Evolutionary conservation across 768 basidiomycete species (phyloP), one percentile per base, ranked within the genome.

Genomic region (Xanthoconium stramineum): DNA sequence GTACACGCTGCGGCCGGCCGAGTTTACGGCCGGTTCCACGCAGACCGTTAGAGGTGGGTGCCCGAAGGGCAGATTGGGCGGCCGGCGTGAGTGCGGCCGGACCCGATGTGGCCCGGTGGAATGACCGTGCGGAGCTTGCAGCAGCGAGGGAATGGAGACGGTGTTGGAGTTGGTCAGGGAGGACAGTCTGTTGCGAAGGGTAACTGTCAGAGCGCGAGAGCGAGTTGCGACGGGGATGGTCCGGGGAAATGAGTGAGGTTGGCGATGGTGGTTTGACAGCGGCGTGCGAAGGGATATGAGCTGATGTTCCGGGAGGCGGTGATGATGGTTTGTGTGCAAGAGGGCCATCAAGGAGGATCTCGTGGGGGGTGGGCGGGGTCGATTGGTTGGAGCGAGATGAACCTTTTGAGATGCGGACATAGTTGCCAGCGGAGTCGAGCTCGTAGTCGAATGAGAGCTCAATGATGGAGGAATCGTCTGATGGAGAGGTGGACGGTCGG

Each of bases 131-230:
- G 7, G 70, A 53, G 12, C 15, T 58, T 51, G 58, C 49, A 29
- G 63, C 64, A 15, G 65, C 44, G 35, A 47, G 37, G 43, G 60
- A 64, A 62, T 65, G 75, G 58, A 55, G 63, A 61, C 52, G 73
- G 56, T 64, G 67, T 58, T 42, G 74, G 52, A 45, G 66, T 60
- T 56, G 71, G 63, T 59, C 70, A 28, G 24, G 72, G 59, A 64
- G 69, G 48, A 67, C 60, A 56, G 65, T 56, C 29, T 69, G 68
- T n/a, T 79, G 74, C 9, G 76, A 67, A n/a, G 81, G 72, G 60
- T 81, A 80, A 63, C 82, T 86, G 65, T 89, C 87, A 39, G 87
- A 86, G 44, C 83, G 84, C 6, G 86, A 81, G 30, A 89, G 76
- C 0, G 86, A 81, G 19, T 74, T 66, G 52, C 83, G 78, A 48